Conservation (phyloP, 495 filamentous ascomycete genomes). For the Xylaria castorea region DNA sequence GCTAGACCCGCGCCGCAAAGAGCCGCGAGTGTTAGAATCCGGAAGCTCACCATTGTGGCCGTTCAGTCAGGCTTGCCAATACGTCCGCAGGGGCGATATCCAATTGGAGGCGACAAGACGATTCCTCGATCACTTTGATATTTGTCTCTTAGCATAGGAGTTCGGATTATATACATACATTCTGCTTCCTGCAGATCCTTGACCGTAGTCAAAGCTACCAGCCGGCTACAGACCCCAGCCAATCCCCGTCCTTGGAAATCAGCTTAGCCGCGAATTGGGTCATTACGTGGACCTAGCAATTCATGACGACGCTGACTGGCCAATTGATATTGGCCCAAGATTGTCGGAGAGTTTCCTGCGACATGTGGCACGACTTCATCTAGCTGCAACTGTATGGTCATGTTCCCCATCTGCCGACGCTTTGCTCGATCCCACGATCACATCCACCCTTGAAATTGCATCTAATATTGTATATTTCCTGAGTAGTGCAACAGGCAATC, state of each 20-base stretch:
- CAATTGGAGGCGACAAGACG: neutral
- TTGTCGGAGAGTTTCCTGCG: neutral
- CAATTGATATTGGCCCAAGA: neutral
- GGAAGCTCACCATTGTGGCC: conserved; percentile 19
- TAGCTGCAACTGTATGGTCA: neutral
- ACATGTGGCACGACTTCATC: conserved; percentile 11
- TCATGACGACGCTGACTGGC: conserved; percentile 2
- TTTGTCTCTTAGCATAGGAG: neutral
- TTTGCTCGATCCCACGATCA: neutral
- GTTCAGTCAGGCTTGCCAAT: neutral
- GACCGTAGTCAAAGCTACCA: neutral
- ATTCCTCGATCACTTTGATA: neutral
- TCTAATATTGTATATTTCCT: conserved; percentile 9
- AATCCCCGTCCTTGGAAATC: conserved; percentile 12
- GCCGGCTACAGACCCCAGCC: neutral
- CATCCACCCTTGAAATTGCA: neutral
- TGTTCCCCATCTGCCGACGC: conserved; percentile 4
- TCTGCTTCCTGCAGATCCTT: neutral
- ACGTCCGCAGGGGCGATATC: neutral
- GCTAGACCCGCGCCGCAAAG: conserved; percentile 34
- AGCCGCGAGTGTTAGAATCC: conserved; percentile 20
- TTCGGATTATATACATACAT: neutral
- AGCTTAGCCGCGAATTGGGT: conserved; percentile 23
- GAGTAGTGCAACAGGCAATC: neutral
- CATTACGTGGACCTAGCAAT: conserved; percentile 14